phyloP scores from a whole-genome alignment of 2,329 filamentous ascomycete species.

The Sporothrix brunneoviolacea region DNA sequence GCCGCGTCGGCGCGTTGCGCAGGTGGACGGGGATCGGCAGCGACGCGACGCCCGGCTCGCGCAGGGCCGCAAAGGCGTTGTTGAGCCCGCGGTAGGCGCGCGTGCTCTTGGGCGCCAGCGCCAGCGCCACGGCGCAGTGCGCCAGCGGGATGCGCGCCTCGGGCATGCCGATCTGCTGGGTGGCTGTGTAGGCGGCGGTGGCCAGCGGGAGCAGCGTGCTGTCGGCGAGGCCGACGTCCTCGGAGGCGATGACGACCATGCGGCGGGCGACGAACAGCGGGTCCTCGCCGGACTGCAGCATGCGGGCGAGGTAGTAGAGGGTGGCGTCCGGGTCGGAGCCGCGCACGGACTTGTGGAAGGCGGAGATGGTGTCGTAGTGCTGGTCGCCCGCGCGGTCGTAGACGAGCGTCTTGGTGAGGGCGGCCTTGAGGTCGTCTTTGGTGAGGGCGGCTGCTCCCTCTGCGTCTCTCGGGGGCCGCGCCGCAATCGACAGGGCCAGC shows the following conservation, averaged over 20 bases:
- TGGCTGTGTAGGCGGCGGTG: constrained; percentile 77
- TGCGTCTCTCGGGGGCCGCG: constrained; percentile 17
- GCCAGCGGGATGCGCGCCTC: constrained; percentile 90
- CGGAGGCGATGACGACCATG: constrained; percentile 89
- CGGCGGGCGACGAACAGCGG: constrained; percentile 86
- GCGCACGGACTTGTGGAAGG: constrained; percentile 92
- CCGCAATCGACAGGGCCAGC: constrained; percentile 71
- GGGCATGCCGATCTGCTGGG: constrained; percentile 90
- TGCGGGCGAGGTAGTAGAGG: constrained; percentile 89
- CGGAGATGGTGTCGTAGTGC: constrained; percentile 95
- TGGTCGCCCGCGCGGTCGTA: constrained; percentile 94
- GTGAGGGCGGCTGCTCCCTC: constrained; percentile 51
- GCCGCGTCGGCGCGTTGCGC: constrained; percentile 80
- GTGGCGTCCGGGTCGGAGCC: constrained; percentile 81
- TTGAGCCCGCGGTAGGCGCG: constrained; percentile 76
- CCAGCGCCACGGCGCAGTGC: constrained; percentile 76
- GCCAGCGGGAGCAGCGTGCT: constrained; percentile 76
- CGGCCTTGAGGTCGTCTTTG: constrained; percentile 68
- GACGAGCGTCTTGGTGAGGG: constrained; percentile 84
- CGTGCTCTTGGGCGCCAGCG: constrained; percentile 78
- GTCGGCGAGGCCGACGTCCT: constrained; percentile 89
- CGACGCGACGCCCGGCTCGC: constrained; percentile 75
- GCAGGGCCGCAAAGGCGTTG: constrained; percentile 70
- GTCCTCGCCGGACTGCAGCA: constrained; percentile 93
- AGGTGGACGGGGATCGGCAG: constrained; percentile 82